These are phyloP conservation scores for Daldinia vernicosa DNA, from an alignment of 495 filamentous ascomycete species.

Conservation along the genomic window DNA sequence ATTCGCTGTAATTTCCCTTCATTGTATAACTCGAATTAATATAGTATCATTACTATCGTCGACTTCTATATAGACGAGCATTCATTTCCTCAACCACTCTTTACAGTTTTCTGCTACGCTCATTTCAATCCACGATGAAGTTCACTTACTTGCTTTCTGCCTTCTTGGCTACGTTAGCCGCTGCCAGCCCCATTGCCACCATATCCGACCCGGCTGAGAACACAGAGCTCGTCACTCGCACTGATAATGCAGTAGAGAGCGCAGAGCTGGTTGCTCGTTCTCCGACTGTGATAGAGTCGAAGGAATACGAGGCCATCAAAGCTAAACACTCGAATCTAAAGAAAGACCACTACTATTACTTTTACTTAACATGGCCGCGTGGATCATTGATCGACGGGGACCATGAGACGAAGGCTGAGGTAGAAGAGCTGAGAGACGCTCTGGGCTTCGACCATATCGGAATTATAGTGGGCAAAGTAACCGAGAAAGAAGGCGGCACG, in stretches of 20 bases:
- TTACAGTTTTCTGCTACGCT: neutral
- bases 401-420: constrained; percentile 16
- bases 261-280: neutral
- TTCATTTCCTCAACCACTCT: neutral
- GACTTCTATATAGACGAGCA: neutral
- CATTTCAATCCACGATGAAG: constrained; percentile 23
- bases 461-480: constrained; percentile 35
- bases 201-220: constrained; percentile 4
- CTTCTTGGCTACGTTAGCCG: constrained; percentile 32
- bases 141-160: constrained; percentile 24
- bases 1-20: neutral
- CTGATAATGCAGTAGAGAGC: neutral
- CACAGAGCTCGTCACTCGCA: neutral
- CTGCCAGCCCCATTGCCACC: constrained; percentile 29
- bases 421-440: constrained; percentile 15
- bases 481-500: constrained; percentile 17
- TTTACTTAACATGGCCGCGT: constrained; percentile 7
- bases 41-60: neutral
- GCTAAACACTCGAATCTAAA: constrained; percentile 5
- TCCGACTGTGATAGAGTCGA: constrained; percentile 2
- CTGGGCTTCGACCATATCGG: constrained; percentile 41
- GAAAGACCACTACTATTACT: constrained; percentile 33
- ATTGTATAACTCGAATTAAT: neutral
- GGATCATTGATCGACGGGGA: neutral
- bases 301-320: constrained; percentile 13